Percentiles rank a stretch among this genome's conserved stretches.
Evolutionary conservation across 306 rosid species (phyloP).

Genomic region (Glycine tomentella): DNA sequence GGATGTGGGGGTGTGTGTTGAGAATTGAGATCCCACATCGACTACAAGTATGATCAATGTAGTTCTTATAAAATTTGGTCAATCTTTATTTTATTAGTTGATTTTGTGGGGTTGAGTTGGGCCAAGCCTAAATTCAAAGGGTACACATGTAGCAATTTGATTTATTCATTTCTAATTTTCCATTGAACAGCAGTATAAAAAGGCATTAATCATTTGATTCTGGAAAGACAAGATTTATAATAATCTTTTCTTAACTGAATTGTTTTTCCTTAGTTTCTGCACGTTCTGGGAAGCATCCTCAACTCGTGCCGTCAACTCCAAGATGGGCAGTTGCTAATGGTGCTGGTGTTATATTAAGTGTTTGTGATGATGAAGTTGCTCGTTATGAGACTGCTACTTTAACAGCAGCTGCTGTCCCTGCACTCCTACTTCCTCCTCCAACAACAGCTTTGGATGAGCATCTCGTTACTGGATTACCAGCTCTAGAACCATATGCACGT

Average conservation of each 20-base stretch:
- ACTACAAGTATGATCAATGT: background rate
- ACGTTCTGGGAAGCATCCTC: conserved; percentile 90
- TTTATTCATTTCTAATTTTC: conserved; percentile 1
- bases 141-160: background rate
- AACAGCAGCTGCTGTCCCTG: conserved; percentile 92
- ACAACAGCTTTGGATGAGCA: conserved; percentile 91
- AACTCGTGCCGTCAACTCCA: conserved; percentile 82
- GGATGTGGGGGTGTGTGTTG: background rate
- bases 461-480: conserved; percentile 89
- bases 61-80: background rate
- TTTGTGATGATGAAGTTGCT: conserved; percentile 87
- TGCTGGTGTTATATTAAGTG: conserved; percentile 92
- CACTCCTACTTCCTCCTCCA: conserved; percentile 92
- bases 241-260: background rate
- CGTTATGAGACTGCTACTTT: conserved; percentile 89
- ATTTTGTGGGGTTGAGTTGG: background rate
- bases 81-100: no score
- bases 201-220: background rate
- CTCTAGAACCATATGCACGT: conserved; percentile 95
- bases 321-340: conserved; percentile 95
- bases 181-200: background rate
- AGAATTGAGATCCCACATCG: background rate
- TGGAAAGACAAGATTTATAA: background rate
- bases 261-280: conserved; percentile 61
- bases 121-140: background rate